These are phyloP conservation scores for Spergularia marina DNA, from an alignment of 148 eudicot species.

Conservation along the genomic window DNA sequence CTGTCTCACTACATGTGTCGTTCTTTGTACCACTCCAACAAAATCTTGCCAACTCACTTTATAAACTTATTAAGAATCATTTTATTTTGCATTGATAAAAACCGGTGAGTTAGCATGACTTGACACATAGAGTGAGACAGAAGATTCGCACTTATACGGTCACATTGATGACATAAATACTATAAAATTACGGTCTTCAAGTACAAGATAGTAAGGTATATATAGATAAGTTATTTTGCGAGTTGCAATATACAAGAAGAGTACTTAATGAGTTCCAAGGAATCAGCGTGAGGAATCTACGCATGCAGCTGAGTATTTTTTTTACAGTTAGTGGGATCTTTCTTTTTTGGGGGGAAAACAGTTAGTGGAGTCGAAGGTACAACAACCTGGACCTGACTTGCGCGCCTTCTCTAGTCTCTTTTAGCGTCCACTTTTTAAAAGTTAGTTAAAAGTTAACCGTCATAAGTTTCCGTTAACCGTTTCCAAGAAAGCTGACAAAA, in stretches of 20 bases:
- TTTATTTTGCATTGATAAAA: no score
- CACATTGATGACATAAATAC: no score
- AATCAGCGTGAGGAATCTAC: not conserved
- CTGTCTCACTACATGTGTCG: no score
- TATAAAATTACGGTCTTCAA: not conserved
- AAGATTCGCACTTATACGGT: no score
- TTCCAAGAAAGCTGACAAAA: constrained; percentile 24
- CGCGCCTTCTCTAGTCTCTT: constrained; percentile 17
- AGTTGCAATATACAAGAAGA: constrained; percentile 4
- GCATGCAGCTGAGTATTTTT: constrained; percentile 8
- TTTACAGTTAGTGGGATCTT: not conserved
- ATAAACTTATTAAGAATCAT: no score
- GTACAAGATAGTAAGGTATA: not conserved
- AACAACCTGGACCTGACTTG: constrained; percentile 10
- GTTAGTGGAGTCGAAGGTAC: constrained; percentile 25
- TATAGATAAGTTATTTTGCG: not conserved
- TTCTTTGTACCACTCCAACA: no score
- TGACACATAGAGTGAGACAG: no score
- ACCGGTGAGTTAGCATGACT: no score
- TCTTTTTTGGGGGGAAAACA: not conserved
- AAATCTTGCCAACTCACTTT: no score
- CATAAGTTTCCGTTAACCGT: constrained; percentile 29
- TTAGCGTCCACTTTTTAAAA: constrained; percentile 33
- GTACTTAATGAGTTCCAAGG: constrained; percentile 5
- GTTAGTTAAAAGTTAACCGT: constrained; percentile 36